A percentile compares a stretch with the other conserved stretches of the same genome.
phyloP scores from a whole-genome alignment of 2,329 filamentous ascomycete species.

The Aureobasidium sp. region DNA sequence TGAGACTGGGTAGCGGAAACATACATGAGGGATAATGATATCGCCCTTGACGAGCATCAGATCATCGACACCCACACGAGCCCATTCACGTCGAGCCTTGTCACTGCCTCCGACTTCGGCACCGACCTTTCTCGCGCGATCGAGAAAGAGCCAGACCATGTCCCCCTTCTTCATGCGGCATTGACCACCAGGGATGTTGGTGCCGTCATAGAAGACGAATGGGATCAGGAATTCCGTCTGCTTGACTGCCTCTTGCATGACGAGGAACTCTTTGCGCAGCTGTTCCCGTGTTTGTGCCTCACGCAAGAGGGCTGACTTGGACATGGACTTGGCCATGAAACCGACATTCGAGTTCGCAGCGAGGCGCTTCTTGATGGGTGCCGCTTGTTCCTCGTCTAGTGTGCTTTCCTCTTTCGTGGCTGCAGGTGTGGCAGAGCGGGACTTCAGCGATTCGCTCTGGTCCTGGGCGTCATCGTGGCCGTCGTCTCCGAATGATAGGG shows the following conservation, averaged over 20 bases:
- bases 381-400: slow-evolving; percentile 13
- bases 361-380: slow-evolving; percentile 44
- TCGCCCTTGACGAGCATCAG: slow-evolving; percentile 85
- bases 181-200: slow-evolving; percentile 74
- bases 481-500: slow-evolving; percentile 60
- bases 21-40: slow-evolving; percentile 87
- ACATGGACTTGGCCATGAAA: slow-evolving; percentile 64
- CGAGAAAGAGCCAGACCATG: slow-evolving; percentile 84
- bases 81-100: slow-evolving; percentile 74
- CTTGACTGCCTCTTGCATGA: slow-evolving; percentile 78
- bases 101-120: slow-evolving; percentile 65
- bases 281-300: slow-evolving; percentile 71
- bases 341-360: slow-evolving; percentile 54
- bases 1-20: slow-evolving; percentile 29
- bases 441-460: neutral
- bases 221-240: slow-evolving; percentile 82
- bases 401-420: neutral
- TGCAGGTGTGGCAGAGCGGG: neutral
- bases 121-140: slow-evolving; percentile 83
- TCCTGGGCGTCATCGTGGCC: slow-evolving; percentile 33
- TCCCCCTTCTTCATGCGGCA: slow-evolving; percentile 91
- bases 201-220: slow-evolving; percentile 95
- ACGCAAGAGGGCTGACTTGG: slow-evolving; percentile 65
- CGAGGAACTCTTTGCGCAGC: slow-evolving; percentile 70
- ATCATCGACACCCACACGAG: slow-evolving; percentile 88